A percentile compares a stretch with the other conserved stretches of the same genome.
These are phyloP conservation scores for Ambispora gerdemannii DNA, from an alignment of 192 early-diverging fungal species.

Conservation along the genomic window DNA sequence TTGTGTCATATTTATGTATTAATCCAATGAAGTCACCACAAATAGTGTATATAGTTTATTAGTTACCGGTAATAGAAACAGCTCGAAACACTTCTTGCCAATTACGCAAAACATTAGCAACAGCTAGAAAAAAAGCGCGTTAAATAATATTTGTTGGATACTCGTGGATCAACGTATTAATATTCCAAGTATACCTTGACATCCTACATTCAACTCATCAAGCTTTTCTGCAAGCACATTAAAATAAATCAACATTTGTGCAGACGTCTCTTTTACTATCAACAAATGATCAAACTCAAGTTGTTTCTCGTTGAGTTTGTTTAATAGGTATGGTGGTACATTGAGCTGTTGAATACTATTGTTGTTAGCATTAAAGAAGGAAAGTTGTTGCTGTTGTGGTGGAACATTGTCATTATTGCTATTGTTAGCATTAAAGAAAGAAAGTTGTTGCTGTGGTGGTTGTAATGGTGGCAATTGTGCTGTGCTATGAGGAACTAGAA, in stretches of 20 bases:
- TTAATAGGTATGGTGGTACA: background rate
- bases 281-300: background rate
- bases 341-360: background rate
- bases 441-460: no score
- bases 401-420: no score
- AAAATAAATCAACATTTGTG: background rate
- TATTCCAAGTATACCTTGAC: background rate
- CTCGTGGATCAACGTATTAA: background rate
- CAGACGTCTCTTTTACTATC: constrained; percentile 2
- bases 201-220: background rate
- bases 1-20: background rate
- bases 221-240: background rate
- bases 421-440: no score
- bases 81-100: background rate
- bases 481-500: no score
- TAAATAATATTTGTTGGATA: background rate
- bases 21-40: background rate
- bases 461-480: no score
- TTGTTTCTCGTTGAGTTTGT: background rate
- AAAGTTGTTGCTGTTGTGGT: background rate
- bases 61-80: background rate
- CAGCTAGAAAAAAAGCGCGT: background rate
- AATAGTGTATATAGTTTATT: background rate
- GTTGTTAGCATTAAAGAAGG: no score
- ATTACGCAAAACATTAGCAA: background rate